Conservation (phyloP, 176 grass and related monocot species). For the Zoysia pacifica region DNA sequence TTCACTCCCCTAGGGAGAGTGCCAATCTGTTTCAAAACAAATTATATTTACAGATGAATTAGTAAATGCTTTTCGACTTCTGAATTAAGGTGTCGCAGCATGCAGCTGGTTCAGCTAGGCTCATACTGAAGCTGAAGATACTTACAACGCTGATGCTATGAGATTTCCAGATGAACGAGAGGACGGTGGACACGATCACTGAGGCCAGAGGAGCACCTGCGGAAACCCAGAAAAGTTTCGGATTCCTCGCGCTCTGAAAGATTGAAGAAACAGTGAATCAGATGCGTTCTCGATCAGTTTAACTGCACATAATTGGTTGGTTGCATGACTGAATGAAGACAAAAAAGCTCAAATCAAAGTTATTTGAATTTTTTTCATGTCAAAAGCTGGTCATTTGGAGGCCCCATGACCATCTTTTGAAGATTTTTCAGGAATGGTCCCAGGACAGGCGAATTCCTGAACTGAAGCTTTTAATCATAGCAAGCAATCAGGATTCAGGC, state of each 20-base stretch:
- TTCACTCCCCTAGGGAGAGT: slow-evolving; percentile 77
- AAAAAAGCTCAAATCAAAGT: neutral
- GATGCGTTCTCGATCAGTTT: neutral
- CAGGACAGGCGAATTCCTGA: neutral
- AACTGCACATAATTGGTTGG: neutral
- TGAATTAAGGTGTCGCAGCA: neutral
- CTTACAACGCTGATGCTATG: slow-evolving; percentile 83
- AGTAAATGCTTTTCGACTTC: neutral
- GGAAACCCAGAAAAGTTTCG: slow-evolving; percentile 92
- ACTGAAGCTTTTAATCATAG: neutral
- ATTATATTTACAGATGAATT: neutral
- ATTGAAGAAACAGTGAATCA: neutral
- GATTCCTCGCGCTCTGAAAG: slow-evolving; percentile 67
- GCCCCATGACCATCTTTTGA: slow-evolving; percentile 4
- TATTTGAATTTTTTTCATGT: neutral
- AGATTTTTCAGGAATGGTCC: slow-evolving; percentile 11
- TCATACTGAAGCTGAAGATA: neutral
- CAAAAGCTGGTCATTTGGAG: slow-evolving; percentile 10
- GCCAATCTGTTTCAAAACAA: slow-evolving; percentile 61
- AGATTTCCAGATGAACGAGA: slow-evolving; percentile 74
- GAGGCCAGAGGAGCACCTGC: slow-evolving; percentile 81
- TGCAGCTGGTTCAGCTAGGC: neutral
- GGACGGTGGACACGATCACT: slow-evolving; percentile 82
- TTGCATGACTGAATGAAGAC: neutral
- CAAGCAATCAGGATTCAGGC: slow-evolving; percentile 1